Evolutionary conservation across 2,329 filamentous ascomycete species (phyloP), one percentile per base, ranked within the genome.

Genomic region (Epichloe elymi): DNA sequence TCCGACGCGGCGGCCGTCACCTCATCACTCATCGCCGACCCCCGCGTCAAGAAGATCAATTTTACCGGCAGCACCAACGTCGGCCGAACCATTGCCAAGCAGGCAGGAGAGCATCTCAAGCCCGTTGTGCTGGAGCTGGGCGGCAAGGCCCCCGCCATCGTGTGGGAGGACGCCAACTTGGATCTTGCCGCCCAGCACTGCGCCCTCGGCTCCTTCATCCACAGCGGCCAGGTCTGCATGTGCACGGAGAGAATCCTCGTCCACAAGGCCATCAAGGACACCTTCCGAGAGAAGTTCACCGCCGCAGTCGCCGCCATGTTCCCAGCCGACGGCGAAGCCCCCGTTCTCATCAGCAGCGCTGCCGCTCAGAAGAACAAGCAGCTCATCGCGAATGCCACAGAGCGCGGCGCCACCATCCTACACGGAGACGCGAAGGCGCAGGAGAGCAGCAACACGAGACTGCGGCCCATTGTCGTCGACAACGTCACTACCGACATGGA

Each of bases 181-280:
- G 75, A 85, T 33, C 73, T 79, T 23, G 87, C 88, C 0, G 88
- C 86, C 0, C 65, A 73, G 12, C 76, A 81, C 59, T 86, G 83
- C 58, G 80, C 80, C 0, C 64, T 85, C 1, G 88, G 87, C 3
- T 74, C 86, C 0, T 89, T 90, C 61, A 60, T 88, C 53, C 78
- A 91, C 63, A 72, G 73, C 2, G 88, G 88, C 0, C 88, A 95
- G 69, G 80, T 93, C 44, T 94, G 88, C 73, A 93, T 94, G 87
- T 76, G 78, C 17, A 93, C 88, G 0, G 88, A 94, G 68, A 78
- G 82, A 30, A 83, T 93, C 35, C 59, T 82, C 8, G 74, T 82
- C 3, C 76, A 80, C 63, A 68, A 70, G 53, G 64, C 67, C 20
- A 56, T 81, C 41, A 65, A 61, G 8, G 61, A 61, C 2, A 62